A percentile compares a stretch with the other conserved stretches of the same genome.
phyloP scores from a whole-genome alignment of 148 eudicot species.

The Nepenthes mirabilis region DNA sequence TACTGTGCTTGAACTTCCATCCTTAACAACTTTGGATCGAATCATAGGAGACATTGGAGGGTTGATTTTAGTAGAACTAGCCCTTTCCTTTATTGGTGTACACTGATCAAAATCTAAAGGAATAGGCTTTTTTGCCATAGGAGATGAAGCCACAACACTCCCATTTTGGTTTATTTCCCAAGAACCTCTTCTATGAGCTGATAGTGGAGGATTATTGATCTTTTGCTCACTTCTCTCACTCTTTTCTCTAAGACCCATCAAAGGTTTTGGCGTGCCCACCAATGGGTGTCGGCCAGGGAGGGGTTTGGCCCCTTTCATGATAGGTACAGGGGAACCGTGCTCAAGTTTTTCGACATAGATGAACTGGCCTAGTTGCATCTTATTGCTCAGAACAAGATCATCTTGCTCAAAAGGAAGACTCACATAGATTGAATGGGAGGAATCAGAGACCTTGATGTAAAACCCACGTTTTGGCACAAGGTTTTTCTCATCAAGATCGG shows the following conservation, averaged over 20 bases:
- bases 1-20: constrained; percentile 16
- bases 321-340: constrained; percentile 79
- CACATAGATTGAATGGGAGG: constrained; percentile 80
- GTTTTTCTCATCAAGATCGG: constrained; percentile 75
- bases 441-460: constrained; percentile 72
- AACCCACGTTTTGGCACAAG: constrained; percentile 79
- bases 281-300: constrained; percentile 83
- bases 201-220: constrained; percentile 5
- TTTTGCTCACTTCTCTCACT: constrained; percentile 37
- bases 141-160: constrained; percentile 18
- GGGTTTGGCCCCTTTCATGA: constrained; percentile 60
- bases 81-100: constrained; percentile 58
- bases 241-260: constrained; percentile 51
- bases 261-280: constrained; percentile 74
- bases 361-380: constrained; percentile 85
- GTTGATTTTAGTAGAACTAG: constrained; percentile 27
- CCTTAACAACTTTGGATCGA: constrained; percentile 24
- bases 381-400: constrained; percentile 77
- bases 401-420: constrained; percentile 76
- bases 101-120: constrained; percentile 83
- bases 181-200: constrained; percentile 57
- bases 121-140: constrained; percentile 35
- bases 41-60: constrained; percentile 53
- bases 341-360: constrained; percentile 61
- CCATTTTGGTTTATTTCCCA: constrained; percentile 47